A percentile compares a stretch with the other conserved stretches of the same genome.
These are phyloP conservation scores for Penicillium paxilli DNA, from an alignment of 495 filamentous ascomycete species.

Conservation along the genomic window DNA sequence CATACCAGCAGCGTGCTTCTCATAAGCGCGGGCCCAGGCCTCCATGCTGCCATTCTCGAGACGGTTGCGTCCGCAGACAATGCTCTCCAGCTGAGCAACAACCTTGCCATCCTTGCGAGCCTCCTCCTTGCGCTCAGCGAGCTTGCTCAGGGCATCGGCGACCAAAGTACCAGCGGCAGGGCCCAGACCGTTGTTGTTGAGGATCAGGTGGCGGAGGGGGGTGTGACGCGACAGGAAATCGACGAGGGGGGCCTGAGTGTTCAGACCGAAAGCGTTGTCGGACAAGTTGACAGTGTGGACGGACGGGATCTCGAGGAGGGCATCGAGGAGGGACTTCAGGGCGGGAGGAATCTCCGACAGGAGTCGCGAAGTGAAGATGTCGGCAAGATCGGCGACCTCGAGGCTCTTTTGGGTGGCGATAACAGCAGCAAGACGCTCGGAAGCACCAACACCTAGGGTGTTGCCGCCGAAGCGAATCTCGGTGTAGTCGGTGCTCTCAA, in stretches of 20 bases:
- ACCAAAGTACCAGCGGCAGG: constrained; percentile 84
- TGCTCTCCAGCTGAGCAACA: constrained; percentile 81
- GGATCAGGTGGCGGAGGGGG: constrained; percentile 85
- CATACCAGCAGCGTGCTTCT: constrained; percentile 70
- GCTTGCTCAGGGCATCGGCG: constrained; percentile 71
- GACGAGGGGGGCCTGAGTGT: constrained; percentile 79
- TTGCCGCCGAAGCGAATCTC: constrained; percentile 85
- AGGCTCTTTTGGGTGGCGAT: constrained; percentile 79
- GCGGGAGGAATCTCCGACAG: constrained; percentile 92
- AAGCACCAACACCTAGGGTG: constrained; percentile 87
- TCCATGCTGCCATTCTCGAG: constrained; percentile 95
- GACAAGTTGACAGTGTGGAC: constrained; percentile 92
- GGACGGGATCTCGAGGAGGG: constrained; percentile 77
- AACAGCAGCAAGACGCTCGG: constrained; percentile 75
- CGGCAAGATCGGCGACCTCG: constrained; percentile 83
- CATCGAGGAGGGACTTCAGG: constrained; percentile 77
- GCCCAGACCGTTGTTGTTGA: constrained; percentile 98
- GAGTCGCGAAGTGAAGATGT: constrained; percentile 95
- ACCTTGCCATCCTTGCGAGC: constrained; percentile 66
- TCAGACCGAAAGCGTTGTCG: constrained; percentile 96
- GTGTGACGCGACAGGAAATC: constrained; percentile 83
- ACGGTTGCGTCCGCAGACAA: constrained; percentile 93
- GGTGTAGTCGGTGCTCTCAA: constrained; percentile 71
- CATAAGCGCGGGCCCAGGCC: constrained; percentile 86
- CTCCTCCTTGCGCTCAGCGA: constrained; percentile 79